Base-by-base conservation (phyloP, 176 grass and related monocot genomes). In the Tuctoria greenei region DNA sequence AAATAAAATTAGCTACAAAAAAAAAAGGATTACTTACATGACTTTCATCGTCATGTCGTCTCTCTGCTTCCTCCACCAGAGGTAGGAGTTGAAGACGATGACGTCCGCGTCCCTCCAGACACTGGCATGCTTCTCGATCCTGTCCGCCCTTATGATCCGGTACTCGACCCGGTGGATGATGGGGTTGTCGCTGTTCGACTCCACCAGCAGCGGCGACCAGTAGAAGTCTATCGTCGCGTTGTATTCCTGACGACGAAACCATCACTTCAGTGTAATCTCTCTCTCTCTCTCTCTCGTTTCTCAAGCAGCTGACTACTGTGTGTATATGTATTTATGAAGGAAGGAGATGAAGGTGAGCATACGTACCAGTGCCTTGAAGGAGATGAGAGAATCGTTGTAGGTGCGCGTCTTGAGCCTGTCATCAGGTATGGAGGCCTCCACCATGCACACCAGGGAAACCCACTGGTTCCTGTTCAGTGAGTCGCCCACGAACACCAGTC, bases 401-500 rank as follows among this genome's bases (percentile, higher is more conserved):
- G 36, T 79, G 11, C 82, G 72, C 28, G 7, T 84, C 65, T 99
- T 95, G 3, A 60, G 69, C 31, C 44, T 65, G 4, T 78, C 87
- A 13, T 79, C 81, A 61, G 85, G 69, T 38, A 95, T 76, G 6
- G 72, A 73, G 5, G 92, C 73, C 59, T 92, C 95, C 81, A 99
- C 89, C 87, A 95, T 86, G 92, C 95, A 99, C 34, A 99, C 89
- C 41, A 99, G 67, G 4, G 92, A 99, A 5, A 92, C 87, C 95
- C 95, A 99, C 61, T 99, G 95, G 55, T 99, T 99, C 69, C 95
- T 84, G 67, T 99, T 99, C 5, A 99, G 56, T 15, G 95, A 99
- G 8, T 99, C 95, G 0, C 95, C 95, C 23, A 99, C 95, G 39
- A n/a, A n/a, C n/a, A n/a, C n/a, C n/a, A n/a, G n/a, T n/a, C n/a